Evolutionary conservation across 768 basidiomycete species (phyloP), one percentile per base, ranked within the genome.

Genomic region (Tylopilus intermedius): DNA sequence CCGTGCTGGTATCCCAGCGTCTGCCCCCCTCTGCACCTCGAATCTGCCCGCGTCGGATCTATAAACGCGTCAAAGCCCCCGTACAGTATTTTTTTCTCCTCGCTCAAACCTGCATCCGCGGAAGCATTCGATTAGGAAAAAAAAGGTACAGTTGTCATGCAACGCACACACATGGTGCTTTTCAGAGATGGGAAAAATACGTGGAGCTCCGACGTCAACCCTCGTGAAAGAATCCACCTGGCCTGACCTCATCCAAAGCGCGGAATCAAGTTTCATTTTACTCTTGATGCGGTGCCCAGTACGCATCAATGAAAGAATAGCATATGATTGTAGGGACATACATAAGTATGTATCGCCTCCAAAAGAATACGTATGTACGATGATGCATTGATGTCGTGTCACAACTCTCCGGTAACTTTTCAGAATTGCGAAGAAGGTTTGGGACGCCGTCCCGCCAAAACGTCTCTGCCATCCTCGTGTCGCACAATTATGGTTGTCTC

Each of bases 121-220:
- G 60, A 42, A 46, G 40, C 35, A 39, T 38, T 42, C 10, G 5
- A 50, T 52, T 42, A 42, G 43, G 37, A 38, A 49, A 10, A 37
- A 45, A 46, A 43, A 56, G 55, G 45, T 21, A 55, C 61, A 22
- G 51, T 61, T 35, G 60, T 50, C 49, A 62, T 50, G 60, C 45
- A 22, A 33, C 33, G 45, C 45, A 27, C 27, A 27, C 27, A 24
- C 27, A 49, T 21, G 26, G n/a, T 32, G 24, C 44, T 38, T 39
- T 30, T 38, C 4, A 35, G 29, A 49, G 56, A 29, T 55, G 60
- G 52, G 52, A 55, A 59, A 37, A 49, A 49, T 40, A 48, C n/a
- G 35, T 27, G 48, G 49, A 50, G 51, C 42, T 40, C 29, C 45
- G 26, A 35, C 14, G 13, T 33, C 33, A 33, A 33, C 8, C 13